These are phyloP conservation scores for Beta corolliflora DNA, from an alignment of 179 eudicot species.

Conservation along the genomic window DNA sequence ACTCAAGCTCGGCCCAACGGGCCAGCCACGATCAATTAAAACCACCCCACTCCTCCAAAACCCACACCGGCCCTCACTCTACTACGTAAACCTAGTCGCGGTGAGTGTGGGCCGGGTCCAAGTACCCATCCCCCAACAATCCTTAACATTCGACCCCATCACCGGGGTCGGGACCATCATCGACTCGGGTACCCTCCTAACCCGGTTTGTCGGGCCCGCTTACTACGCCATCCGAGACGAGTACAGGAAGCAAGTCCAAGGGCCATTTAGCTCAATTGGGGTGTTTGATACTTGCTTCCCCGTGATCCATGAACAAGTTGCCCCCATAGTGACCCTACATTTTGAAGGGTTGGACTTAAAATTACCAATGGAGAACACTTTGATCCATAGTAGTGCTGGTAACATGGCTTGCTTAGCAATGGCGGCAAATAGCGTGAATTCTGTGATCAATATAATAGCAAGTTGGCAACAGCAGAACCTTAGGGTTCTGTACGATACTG, in stretches of 20 bases:
- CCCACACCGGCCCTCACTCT: conserved; percentile 78
- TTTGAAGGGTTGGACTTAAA: conserved; percentile 66
- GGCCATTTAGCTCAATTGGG: conserved; percentile 65
- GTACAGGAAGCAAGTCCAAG: conserved; percentile 61
- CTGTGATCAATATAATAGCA: conserved; percentile 75
- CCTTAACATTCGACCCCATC: conserved; percentile 56
- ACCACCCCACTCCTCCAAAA: conserved; percentile 78
- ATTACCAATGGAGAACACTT: conserved; percentile 69
- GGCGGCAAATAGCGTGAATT: conserved; percentile 67
- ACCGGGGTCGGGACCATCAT: conserved; percentile 83
- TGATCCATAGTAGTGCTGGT: conserved; percentile 80
- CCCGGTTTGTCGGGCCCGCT: conserved; percentile 62
- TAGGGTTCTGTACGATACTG: conserved; percentile 69
- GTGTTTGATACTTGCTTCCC: conserved; percentile 84
- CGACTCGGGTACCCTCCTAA: conserved; percentile 82
- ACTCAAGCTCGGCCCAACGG: conserved; percentile 67
- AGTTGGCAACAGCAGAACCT: conserved; percentile 93
- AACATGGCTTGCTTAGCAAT: conserved; percentile 75
- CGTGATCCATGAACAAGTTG: conserved; percentile 50
- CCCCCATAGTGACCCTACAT: conserved; percentile 59
- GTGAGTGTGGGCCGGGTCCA: conserved; percentile 66
- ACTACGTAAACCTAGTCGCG: conserved; percentile 82
- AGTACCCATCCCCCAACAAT: conserved; percentile 58
- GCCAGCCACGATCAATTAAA: conserved; percentile 60
- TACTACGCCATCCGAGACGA: conserved; percentile 66